These are phyloP conservation scores for Starmerella khaoyaiensis DNA, from an alignment of 805 yeast genomes.

Conservation along the genomic window DNA sequence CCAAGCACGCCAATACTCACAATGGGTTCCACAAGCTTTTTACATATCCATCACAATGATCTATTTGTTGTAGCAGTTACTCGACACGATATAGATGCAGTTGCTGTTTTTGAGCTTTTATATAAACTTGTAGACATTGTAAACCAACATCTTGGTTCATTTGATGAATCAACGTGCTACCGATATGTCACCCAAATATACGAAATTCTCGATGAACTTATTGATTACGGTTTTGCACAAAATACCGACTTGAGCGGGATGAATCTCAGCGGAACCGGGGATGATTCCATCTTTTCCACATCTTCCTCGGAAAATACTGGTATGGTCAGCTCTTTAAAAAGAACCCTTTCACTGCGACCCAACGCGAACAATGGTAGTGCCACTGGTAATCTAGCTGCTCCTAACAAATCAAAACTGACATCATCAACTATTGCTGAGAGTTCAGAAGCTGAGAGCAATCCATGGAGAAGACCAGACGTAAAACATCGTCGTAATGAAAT, in stretches of 20 bases:
- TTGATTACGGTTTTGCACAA: conserved; percentile 70
- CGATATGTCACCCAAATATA: conserved; percentile 57
- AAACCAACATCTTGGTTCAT: conserved; percentile 31
- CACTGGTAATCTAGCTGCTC: too few species aligned
- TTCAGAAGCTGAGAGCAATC: conserved; percentile 20
- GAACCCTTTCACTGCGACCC: conserved; percentile 9
- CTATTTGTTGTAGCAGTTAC: conserved; percentile 84
- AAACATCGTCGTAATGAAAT: conserved; percentile 75
- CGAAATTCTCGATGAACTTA: conserved; percentile 62
- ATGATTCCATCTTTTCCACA: not conserved
- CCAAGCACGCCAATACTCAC: conserved; percentile 60
- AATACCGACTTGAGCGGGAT: conserved; percentile 41
- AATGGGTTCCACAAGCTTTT: conserved; percentile 81
- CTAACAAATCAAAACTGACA: too few species aligned
- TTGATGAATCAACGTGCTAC: conserved; percentile 41
- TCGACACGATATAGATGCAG: conserved; percentile 76
- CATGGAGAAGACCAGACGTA: conserved; percentile 63
- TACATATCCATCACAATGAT: conserved; percentile 49
- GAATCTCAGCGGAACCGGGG: conserved; percentile 14
- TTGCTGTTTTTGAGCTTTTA: conserved; percentile 65
- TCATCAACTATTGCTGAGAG: not conserved
- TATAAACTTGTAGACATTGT: conserved; percentile 47
- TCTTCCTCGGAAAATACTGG: conserved; percentile 9
- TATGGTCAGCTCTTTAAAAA: conserved; percentile 21
- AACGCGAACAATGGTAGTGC: not conserved